Evolutionary conservation across 2,329 filamentous ascomycete genomes (phyloP).

Genomic region (Beauveria medogensis): DNA sequence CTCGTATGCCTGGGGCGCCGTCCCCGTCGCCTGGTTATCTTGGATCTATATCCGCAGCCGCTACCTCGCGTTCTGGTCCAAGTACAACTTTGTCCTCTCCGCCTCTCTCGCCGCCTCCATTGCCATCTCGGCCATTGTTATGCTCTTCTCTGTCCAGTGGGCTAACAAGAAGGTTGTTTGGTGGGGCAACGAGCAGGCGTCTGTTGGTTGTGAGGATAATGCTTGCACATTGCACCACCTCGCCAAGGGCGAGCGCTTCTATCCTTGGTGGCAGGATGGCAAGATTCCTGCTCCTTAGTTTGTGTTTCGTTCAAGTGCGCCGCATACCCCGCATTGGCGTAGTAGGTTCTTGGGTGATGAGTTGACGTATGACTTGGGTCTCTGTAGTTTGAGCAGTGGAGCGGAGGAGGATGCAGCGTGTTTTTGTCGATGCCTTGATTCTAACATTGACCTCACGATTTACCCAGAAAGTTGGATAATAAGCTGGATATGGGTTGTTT

Average conservation of each 20-base stretch:
- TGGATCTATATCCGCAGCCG: constrained; percentile 40
- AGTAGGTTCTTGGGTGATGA: neutral
- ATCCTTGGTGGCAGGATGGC: constrained; percentile 19
- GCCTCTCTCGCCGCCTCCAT: constrained; percentile 37
- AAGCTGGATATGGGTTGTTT: neutral
- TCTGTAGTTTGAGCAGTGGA: neutral
- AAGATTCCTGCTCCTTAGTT: constrained; percentile 17
- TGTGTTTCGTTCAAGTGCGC: neutral
- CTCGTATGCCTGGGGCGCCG: constrained; percentile 37
- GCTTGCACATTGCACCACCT: constrained; percentile 18
- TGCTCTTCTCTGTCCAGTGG: constrained; percentile 40
- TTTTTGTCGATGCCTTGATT: neutral
- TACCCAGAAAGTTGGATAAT: neutral
- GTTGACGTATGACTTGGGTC: neutral
- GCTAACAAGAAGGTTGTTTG: constrained; percentile 28
- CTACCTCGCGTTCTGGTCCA: constrained; percentile 41
- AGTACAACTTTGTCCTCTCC: constrained; percentile 41
- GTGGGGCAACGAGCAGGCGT: constrained; percentile 34
- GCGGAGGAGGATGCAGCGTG: neutral
- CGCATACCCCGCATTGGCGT: neutral
- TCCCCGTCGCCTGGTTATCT: constrained; percentile 38
- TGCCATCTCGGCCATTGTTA: constrained; percentile 37
- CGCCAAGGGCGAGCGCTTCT: constrained; percentile 20
- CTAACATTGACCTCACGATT: neutral
- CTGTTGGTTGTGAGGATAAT: constrained; percentile 18